phyloP scores from a whole-genome alignment of 768 basidiomycete species.

The Lentinula boryana region DNA sequence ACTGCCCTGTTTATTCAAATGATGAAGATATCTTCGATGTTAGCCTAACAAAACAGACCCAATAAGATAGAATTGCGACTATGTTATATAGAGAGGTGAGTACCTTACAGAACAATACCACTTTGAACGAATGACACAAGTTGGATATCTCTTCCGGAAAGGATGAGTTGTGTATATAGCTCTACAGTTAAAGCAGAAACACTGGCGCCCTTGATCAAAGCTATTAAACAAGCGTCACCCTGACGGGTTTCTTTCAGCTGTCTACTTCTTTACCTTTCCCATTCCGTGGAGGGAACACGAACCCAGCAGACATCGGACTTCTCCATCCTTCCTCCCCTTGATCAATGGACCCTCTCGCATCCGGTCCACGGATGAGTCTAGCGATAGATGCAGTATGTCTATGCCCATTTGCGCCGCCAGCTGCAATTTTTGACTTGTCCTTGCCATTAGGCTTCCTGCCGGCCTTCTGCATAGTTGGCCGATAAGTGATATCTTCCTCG shows the following conservation, averaged over 20 bases:
- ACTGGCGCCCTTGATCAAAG: not conserved
- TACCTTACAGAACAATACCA: not conserved
- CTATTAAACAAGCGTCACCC: not conserved
- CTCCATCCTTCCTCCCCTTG: slow-evolving; percentile 3
- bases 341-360: not conserved
- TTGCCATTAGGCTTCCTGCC: not conserved
- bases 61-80: not conserved
- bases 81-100: not conserved
- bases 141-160: not conserved
- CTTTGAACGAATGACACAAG: not conserved
- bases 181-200: not conserved
- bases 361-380: slow-evolving; percentile 5
- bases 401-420: slow-evolving; percentile 5
- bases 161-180: not conserved
- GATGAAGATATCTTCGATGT: too few species aligned
- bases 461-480: not conserved
- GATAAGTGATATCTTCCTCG: slow-evolving; percentile 9
- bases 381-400: slow-evolving; percentile 10
- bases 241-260: not conserved
- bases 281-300: slow-evolving; percentile 2
- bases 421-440: not conserved
- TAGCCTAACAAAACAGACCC: not conserved
- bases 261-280: slow-evolving; percentile 1
- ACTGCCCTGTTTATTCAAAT: too few species aligned
- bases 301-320: slow-evolving; percentile 5